Evolutionary conservation across 371 early-diverging fungal species (phyloP).

Genomic region (Mucor irregularis): DNA sequence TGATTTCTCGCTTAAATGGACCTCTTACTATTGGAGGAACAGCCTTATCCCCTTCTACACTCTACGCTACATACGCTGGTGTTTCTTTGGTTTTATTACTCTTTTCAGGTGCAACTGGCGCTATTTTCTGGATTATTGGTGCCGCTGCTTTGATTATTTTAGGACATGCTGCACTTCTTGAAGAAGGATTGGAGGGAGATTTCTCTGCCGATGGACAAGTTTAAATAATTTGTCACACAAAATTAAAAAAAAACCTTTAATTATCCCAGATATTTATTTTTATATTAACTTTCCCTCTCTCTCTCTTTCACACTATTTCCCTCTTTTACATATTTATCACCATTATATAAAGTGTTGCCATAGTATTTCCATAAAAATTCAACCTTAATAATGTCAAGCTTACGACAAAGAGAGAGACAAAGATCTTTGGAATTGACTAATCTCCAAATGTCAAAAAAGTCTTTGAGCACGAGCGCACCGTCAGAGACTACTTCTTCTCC

Average conservation of each 20-base stretch:
- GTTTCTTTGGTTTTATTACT: conserved; percentile 57
- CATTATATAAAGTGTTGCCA: background rate
- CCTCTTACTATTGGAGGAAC: conserved; percentile 50
- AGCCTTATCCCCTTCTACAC: conserved; percentile 47
- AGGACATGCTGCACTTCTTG: conserved; percentile 66
- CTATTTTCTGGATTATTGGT: conserved; percentile 70
- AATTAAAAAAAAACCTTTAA: background rate
- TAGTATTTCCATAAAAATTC: background rate
- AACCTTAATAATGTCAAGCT: background rate
- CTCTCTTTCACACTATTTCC: background rate
- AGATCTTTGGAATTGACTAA: too few relatives aligned
- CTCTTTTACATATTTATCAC: background rate
- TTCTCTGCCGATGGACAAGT: conserved; percentile 56
- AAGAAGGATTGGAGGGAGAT: conserved; percentile 65
- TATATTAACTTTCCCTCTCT: background rate
- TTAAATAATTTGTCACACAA: conserved; percentile 16
- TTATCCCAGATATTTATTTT: background rate
- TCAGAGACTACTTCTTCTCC: too few relatives aligned
- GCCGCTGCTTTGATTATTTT: conserved; percentile 62
- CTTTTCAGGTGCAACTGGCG: conserved; percentile 63
- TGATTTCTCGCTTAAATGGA: conserved; percentile 54
- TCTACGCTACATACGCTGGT: conserved; percentile 52
- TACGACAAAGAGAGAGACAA: too few relatives aligned
- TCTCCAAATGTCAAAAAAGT: too few relatives aligned
- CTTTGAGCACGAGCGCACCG: too few relatives aligned